Evolutionary conservation across 371 early-diverging fungal species (phyloP).

Genomic region (Lichtheimia hyalospora): DNA sequence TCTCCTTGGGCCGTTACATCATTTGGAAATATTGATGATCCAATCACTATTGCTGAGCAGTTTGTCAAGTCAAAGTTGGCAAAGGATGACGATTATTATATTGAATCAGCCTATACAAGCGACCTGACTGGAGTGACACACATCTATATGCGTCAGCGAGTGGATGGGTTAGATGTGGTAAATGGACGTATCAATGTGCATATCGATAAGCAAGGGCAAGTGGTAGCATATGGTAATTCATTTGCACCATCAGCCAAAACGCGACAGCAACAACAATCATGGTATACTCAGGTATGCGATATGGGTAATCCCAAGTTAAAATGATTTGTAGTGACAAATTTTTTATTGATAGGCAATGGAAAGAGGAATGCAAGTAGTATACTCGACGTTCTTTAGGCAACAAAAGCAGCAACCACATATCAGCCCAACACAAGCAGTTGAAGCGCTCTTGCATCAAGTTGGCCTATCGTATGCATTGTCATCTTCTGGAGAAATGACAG

Average conservation of each 20-base stretch:
- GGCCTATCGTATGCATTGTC: background rate
- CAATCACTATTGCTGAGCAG: background rate
- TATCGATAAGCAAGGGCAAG: constrained; percentile 64
- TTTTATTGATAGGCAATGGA: constrained; percentile 13
- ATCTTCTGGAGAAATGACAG: background rate
- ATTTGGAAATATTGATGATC: background rate
- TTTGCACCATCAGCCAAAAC: constrained; percentile 47
- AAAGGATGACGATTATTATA: constrained; percentile 8
- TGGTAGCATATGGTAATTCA: constrained; percentile 76
- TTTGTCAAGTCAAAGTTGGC: background rate
- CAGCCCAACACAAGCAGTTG: constrained; percentile 25
- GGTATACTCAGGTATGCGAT: background rate
- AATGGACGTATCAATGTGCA: constrained; percentile 87
- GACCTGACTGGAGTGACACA: constrained; percentile 80
- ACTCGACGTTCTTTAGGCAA: constrained; percentile 1
- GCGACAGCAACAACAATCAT: background rate
- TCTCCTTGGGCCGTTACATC: background rate
- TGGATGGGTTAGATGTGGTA: constrained; percentile 73
- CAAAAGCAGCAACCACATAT: constrained; percentile 12
- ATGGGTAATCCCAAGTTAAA: no score
- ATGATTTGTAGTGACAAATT: no score
- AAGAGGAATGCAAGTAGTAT: constrained; percentile 16
- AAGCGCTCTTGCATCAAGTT: constrained; percentile 20
- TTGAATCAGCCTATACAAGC: constrained; percentile 66
- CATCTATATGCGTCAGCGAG: constrained; percentile 74